Percentiles rank a stretch among this genome's conserved stretches.
Conservation (phyloP, 2,329 filamentous ascomycete species). For the Cladosporium sp. region DNA sequence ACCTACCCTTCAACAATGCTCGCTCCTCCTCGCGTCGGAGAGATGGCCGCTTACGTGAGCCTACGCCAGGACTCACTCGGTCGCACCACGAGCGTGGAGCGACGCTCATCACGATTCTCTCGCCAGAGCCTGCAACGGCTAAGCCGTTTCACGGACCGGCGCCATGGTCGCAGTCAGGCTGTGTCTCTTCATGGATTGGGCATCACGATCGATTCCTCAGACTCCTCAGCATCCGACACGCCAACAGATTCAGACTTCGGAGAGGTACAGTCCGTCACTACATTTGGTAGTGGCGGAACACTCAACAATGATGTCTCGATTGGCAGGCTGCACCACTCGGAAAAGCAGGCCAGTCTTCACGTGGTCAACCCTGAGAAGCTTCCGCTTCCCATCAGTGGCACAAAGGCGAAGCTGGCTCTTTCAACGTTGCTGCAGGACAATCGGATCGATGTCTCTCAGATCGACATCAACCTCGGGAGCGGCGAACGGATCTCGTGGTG, state of each 20-base stretch:
- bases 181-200: neutral
- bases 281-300: neutral
- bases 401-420: neutral
- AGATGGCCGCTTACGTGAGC: neutral
- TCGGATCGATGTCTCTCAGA: neutral
- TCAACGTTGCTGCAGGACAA: neutral
- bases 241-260: neutral
- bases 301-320: neutral
- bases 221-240: neutral
- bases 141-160: neutral
- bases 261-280: neutral
- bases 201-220: neutral
- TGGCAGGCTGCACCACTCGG: neutral
- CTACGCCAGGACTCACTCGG: neutral
- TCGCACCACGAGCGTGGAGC: neutral
- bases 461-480: neutral
- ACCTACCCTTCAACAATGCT: neutral
- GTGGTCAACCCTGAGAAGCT: neutral
- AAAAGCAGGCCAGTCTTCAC: neutral
- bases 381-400: neutral
- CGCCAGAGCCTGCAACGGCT: slow-evolving; percentile 1
- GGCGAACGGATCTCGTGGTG: neutral
- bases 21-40: neutral
- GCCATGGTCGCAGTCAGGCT: neutral
- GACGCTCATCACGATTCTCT: neutral